Evolutionary conservation across 495 filamentous ascomycete genomes (phyloP), one percentile per base, ranked within the genome.

Genomic region (Penicillium mononematosum): DNA sequence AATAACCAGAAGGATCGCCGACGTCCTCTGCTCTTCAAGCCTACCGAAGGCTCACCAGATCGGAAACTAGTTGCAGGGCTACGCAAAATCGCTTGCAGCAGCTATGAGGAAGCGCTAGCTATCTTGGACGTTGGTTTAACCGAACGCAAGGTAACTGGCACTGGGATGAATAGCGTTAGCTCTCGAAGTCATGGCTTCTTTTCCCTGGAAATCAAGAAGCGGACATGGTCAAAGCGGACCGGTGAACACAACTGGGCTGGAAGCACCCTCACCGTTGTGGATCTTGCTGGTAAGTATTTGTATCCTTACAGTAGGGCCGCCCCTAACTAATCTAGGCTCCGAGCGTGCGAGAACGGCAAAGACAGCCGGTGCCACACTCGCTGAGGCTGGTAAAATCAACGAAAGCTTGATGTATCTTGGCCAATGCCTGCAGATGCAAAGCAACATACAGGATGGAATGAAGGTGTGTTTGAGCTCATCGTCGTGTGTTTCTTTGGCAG

Each of bases 401-500:
- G 92, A 96, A 68, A 92, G 87, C 64, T 72, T 98, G 65, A 98
- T 98, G 95, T 97, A 96, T 70, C 83, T 98, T 1, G 94, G 94
- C 1, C 95, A 98, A 68, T 98, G 95, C 68, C 78, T 98, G 61
- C 94, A 98, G 69, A 90, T 96, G 85, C 95, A 97, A 71, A 91
- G 86, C 56, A 88, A 91, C 62, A 78, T 86, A 39, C 86, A 83
- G 36, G 84, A 84, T 57, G 84, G 85, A 50, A 82, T 82, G 53
- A 94, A 91, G 83, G 89, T 91, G 81, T 25, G 75, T 57, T 8
- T 22, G 20, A 12, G 7, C n/a, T 48, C 6, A 5, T 32, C 16
- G 25, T n/a, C 16, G 2, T 17, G 7, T 29, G 16, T 3, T 25
- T 17, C 7, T 34, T 29, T 36, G 10, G 6, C 14, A 50, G 50